Evolutionary conservation across 257 asterid species (phyloP), one percentile per base, ranked within the genome.

Genomic region (Gentiana straminea): DNA sequence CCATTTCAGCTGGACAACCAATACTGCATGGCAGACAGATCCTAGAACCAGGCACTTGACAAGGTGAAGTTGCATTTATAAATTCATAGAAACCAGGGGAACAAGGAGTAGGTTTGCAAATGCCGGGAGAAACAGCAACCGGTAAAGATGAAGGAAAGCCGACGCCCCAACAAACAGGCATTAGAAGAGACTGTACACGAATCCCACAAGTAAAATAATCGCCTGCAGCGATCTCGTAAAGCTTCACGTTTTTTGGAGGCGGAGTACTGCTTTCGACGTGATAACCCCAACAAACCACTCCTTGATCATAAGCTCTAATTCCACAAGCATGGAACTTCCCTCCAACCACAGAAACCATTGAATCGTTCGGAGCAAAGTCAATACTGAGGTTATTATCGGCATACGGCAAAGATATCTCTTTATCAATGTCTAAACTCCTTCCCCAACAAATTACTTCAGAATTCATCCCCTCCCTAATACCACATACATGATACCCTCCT

Each of bases 401-500:
- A 48, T 73, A 70, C 36, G 64, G 63, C 13, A 68, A 55, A 24
- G 82, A 65, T 57, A 73, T 70, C 69, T 70, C 81, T 51, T 64
- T 70, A 5, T 86, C 93, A 47, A 77, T 69, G 66, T 75, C 80
- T 67, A 86, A 67, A 68, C 94, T 81, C 44, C 71, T 79, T 10
- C 97, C 97, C 93, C 94, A 84, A 64, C 97, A 89, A 55, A 66
- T 53, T 15, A 77, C 86, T 12, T 70, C 68, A 3, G 95, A 74
- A 62, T 67, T 62, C 43, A 63, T 62, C 50, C 81, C 93, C 55
- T 81, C 93, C 43, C 80, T 39, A 64, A 86, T 86, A 70, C 97
- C 97, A 70, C 97, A 89, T 33, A 89, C 90, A 66, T 89, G 97
- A 73, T 68, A 81, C 4, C 95, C 97, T n/a, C 97, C 97, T 0